A percentile compares a stretch with the other conserved stretches of the same genome.
These are phyloP conservation scores for Hypoxylon fuscum DNA, from an alignment of 495 filamentous ascomycete genomes.

Conservation along the genomic window DNA sequence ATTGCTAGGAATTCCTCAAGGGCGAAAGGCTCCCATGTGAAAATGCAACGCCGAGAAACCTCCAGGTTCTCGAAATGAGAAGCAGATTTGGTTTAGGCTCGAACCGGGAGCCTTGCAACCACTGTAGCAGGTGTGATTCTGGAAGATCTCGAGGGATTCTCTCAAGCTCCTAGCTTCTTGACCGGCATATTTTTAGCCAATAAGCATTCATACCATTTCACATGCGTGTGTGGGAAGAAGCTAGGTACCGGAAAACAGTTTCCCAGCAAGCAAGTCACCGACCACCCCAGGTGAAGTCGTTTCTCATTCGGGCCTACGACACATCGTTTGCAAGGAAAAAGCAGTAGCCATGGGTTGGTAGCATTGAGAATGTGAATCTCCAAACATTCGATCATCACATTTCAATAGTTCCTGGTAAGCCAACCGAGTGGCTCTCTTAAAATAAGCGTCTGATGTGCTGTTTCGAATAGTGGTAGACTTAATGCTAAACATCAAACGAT, in stretches of 20 bases:
- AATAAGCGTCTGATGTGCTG: slow-evolving; percentile 36
- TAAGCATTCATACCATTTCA: slow-evolving; percentile 28
- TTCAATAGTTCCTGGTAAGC: slow-evolving; percentile 14
- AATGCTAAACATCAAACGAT: slow-evolving; percentile 34
- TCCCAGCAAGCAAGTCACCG: slow-evolving; percentile 13
- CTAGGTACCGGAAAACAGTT: slow-evolving; percentile 18
- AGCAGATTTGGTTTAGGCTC: slow-evolving; percentile 29
- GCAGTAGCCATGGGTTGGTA: slow-evolving; percentile 16
- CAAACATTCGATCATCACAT: slow-evolving; percentile 37
- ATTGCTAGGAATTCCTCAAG: slow-evolving; percentile 19
- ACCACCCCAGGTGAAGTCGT: slow-evolving; percentile 33
- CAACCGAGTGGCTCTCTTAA: slow-evolving; percentile 20
- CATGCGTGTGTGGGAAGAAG: slow-evolving; percentile 24
- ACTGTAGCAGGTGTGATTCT: slow-evolving; percentile 39
- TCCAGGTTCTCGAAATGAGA: slow-evolving; percentile 24
- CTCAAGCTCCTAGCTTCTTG: slow-evolving; percentile 33
- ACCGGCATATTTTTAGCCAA: slow-evolving; percentile 40
- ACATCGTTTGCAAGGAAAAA: slow-evolving; percentile 25
- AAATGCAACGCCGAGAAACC: slow-evolving; percentile 21
- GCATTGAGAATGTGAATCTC: slow-evolving; percentile 35
- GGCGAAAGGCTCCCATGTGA: slow-evolving; percentile 24
- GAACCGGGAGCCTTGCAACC: slow-evolving; percentile 28
- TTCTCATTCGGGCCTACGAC: slow-evolving; percentile 40
- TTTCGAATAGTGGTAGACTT: slow-evolving; percentile 28
- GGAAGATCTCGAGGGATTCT: slow-evolving; percentile 40